A percentile compares a stretch with the other conserved stretches of the same genome.
Evolutionary conservation across 805 yeast species (phyloP).

Genomic region (Kodamaea jinghongensis): DNA sequence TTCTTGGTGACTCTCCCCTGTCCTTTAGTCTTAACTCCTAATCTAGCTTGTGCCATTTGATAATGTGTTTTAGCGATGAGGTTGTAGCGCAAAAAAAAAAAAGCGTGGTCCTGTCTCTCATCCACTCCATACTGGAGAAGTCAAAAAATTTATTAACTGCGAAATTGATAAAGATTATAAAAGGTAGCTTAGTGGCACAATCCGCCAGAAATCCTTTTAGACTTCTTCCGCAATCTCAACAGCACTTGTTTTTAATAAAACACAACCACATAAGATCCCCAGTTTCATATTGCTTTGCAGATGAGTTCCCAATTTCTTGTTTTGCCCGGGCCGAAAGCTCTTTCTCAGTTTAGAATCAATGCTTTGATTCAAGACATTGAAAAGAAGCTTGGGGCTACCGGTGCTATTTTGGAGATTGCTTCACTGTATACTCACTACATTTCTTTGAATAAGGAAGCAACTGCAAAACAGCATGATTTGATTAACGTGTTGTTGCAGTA

Average conservation of each 20-base stretch:
- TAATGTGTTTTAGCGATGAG: neutral
- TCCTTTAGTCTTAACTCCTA: constrained; percentile 53
- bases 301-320: constrained; percentile 27
- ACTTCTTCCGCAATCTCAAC: too few relatives aligned
- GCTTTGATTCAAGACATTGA: constrained; percentile 71
- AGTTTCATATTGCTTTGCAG: neutral
- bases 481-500: constrained; percentile 67
- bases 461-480: constrained; percentile 43
- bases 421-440: constrained; percentile 82
- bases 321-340: constrained; percentile 86
- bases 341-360: constrained; percentile 81
- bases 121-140: too few relatives aligned
- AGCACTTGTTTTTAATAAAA: too few relatives aligned
- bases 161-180: too few relatives aligned
- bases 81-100: neutral
- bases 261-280: too few relatives aligned
- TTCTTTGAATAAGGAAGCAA: constrained; percentile 46
- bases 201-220: too few relatives aligned
- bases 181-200: too few relatives aligned
- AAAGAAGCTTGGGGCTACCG: constrained; percentile 56
- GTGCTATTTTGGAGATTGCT: constrained; percentile 66
- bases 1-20: constrained; percentile 60
- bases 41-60: constrained; percentile 70
- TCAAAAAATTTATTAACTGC: too few relatives aligned
- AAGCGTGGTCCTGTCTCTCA: too few relatives aligned